phyloP scores from a whole-genome alignment of 345 rosid genomes.

The Clausena lansium region DNA sequence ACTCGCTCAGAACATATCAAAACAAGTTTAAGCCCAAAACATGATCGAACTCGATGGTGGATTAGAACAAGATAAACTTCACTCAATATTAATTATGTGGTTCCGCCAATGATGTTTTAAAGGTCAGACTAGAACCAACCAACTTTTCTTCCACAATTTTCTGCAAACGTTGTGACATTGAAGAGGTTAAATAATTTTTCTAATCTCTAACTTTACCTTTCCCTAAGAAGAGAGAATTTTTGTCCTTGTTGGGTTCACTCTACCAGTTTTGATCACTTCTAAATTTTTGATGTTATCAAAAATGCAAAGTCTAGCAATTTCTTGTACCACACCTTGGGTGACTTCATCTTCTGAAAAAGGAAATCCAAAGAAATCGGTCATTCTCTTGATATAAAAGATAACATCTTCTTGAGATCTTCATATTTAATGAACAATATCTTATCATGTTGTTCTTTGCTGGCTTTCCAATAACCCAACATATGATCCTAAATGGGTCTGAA shows the following conservation, averaged over 20 bases:
- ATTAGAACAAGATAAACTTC: too few species aligned
- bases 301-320: constrained; percentile 30
- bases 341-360: constrained; percentile 28
- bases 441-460: too few species aligned
- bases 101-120: too few species aligned
- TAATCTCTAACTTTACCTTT: constrained; percentile 42
- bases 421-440: too few species aligned
- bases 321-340: constrained; percentile 14
- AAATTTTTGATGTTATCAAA: constrained; percentile 22
- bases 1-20: too few species aligned
- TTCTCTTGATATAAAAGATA: constrained; percentile 6
- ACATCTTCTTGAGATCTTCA: neutral
- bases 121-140: too few species aligned
- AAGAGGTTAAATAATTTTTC: constrained; percentile 1
- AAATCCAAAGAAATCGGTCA: constrained; percentile 31
- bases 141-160: too few species aligned
- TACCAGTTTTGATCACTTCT: constrained; percentile 25
- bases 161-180: constrained; percentile 33
- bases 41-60: too few species aligned
- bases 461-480: too few species aligned
- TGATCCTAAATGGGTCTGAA: constrained; percentile 29
- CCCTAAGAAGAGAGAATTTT: constrained; percentile 29
- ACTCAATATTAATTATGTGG: too few species aligned
- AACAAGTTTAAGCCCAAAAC: too few species aligned
- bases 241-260: constrained; percentile 19